These are phyloP conservation scores for Cercospora brassicicola DNA, from an alignment of 2,329 filamentous ascomycete genomes.

Conservation along the genomic window DNA sequence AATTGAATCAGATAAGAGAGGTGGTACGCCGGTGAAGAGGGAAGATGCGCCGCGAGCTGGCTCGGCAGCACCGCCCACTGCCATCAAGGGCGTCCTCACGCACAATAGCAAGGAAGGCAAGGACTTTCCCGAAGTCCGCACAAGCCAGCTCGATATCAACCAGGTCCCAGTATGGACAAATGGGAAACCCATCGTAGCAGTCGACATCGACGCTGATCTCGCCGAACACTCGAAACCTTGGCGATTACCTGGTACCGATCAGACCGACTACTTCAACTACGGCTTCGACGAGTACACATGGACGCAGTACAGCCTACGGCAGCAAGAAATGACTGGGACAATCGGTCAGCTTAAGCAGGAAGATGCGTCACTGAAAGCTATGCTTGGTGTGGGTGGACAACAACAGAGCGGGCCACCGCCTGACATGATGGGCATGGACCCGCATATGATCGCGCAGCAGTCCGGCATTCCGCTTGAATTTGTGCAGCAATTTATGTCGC, in stretches of 20 bases:
- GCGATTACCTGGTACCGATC: slow-evolving; percentile 89
- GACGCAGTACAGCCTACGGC: slow-evolving; percentile 89
- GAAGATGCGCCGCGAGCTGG: slow-evolving; percentile 21
- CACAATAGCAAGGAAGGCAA: slow-evolving; percentile 56
- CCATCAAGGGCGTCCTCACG: slow-evolving; percentile 39
- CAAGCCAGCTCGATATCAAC: slow-evolving; percentile 82
- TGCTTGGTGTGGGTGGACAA: slow-evolving; percentile 50
- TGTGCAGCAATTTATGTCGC: slow-evolving; percentile 28
- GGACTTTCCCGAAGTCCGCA: slow-evolving; percentile 66
- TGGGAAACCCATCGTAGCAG: slow-evolving; percentile 69
- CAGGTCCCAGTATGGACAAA: slow-evolving; percentile 73
- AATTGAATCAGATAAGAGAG: slow-evolving; percentile 18
- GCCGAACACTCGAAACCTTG: slow-evolving; percentile 83
- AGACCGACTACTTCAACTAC: slow-evolving; percentile 98
- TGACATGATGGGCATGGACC: slow-evolving; percentile 42
- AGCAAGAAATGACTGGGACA: slow-evolving; percentile 74
- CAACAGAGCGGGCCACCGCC: slow-evolving; percentile 27
- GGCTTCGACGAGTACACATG: slow-evolving; percentile 98
- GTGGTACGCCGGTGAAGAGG: slow-evolving; percentile 22
- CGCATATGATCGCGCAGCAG: slow-evolving; percentile 54
- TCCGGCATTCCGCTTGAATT: slow-evolving; percentile 41
- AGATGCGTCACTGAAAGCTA: slow-evolving; percentile 61
- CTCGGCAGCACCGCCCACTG: slow-evolving; percentile 23
- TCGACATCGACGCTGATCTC: slow-evolving; percentile 55
- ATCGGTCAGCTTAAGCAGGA: slow-evolving; percentile 77